Conservation (phyloP, 2,329 filamentous ascomycete species). For the Venturia oleaginea region DNA sequence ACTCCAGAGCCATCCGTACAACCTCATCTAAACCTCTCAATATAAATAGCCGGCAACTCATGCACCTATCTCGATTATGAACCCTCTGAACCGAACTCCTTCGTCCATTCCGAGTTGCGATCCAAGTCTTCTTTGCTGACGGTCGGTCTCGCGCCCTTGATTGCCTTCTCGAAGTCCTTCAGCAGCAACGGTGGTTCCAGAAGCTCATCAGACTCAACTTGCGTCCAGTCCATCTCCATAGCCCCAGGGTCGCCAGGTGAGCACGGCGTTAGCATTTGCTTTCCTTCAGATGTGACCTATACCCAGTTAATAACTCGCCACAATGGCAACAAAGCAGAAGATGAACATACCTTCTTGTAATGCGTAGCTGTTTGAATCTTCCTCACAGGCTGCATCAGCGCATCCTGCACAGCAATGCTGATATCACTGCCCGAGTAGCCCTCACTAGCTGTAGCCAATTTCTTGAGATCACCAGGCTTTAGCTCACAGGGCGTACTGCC, state of each 20-base stretch:
- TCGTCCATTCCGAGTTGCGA: slow-evolving; percentile 84
- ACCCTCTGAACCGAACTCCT: slow-evolving; percentile 91
- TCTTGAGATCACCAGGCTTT: slow-evolving; percentile 65
- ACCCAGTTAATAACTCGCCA: background rate
- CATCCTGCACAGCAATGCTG: slow-evolving; percentile 87
- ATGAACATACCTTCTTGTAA: slow-evolving; percentile 69
- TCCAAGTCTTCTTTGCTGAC: slow-evolving; percentile 80
- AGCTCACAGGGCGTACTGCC: slow-evolving; percentile 85
- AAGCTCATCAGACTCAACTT: slow-evolving; percentile 73
- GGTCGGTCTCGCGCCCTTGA: slow-evolving; percentile 80
- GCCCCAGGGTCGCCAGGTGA: slow-evolving; percentile 82
- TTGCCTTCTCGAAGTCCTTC: slow-evolving; percentile 89
- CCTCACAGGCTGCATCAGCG: slow-evolving; percentile 91
- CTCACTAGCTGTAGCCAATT: slow-evolving; percentile 72
- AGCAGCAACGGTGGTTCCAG: slow-evolving; percentile 77
- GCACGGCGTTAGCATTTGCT: slow-evolving; percentile 72
- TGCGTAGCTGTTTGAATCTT: slow-evolving; percentile 97
- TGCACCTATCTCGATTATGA: slow-evolving; percentile 31
- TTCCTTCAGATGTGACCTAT: slow-evolving; percentile 61
- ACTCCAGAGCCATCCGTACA: background rate
- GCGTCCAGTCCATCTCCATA: slow-evolving; percentile 88
- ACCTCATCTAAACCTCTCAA: background rate
- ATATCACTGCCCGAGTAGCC: slow-evolving; percentile 97
- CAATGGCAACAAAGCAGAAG: background rate
- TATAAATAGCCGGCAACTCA: too few relatives aligned